Conservation (phyloP, 2,329 filamentous ascomycete genomes). For the Diplodia seriata region DNA sequence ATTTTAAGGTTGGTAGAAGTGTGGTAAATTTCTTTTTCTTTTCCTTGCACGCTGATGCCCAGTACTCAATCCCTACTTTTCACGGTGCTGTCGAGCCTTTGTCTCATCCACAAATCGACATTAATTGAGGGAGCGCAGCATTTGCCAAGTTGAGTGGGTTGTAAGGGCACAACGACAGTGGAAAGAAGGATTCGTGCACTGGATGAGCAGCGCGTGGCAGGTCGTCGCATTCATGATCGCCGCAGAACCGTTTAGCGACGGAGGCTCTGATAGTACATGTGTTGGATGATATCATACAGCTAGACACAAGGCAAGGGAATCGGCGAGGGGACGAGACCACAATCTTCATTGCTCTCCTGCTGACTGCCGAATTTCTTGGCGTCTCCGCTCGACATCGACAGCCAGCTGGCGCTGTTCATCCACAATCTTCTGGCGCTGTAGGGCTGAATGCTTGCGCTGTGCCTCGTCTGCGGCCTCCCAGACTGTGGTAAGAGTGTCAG, state of each 20-base stretch:
- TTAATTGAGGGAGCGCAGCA: background rate
- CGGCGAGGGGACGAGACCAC: background rate
- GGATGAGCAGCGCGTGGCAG: too few relatives aligned
- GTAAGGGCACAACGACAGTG: background rate
- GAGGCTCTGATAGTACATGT: constrained; percentile 1
- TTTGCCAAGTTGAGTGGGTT: background rate
- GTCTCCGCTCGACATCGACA: constrained; percentile 44
- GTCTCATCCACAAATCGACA: background rate
- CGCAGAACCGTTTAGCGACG: background rate
- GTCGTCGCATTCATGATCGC: constrained; percentile 18
- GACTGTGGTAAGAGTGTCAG: constrained; percentile 21
- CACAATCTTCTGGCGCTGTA: constrained; percentile 40
- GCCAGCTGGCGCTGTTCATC: constrained; percentile 43
- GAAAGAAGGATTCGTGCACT: background rate
- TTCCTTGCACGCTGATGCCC: background rate
- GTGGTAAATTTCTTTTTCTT: background rate
- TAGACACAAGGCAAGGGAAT: background rate
- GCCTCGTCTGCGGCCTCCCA: constrained; percentile 34
- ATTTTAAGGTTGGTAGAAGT: background rate
- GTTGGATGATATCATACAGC: constrained; percentile 15
- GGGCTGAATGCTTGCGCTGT: constrained; percentile 26
- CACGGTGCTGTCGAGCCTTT: background rate
- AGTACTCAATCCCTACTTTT: background rate
- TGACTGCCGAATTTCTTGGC: constrained; percentile 42
- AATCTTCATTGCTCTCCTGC: constrained; percentile 15